Evolutionary conservation across 202 grass and related monocot genomes (phyloP), one percentile per base, ranked within the genome.

Genomic region (Tripidium arundinaceum): DNA sequence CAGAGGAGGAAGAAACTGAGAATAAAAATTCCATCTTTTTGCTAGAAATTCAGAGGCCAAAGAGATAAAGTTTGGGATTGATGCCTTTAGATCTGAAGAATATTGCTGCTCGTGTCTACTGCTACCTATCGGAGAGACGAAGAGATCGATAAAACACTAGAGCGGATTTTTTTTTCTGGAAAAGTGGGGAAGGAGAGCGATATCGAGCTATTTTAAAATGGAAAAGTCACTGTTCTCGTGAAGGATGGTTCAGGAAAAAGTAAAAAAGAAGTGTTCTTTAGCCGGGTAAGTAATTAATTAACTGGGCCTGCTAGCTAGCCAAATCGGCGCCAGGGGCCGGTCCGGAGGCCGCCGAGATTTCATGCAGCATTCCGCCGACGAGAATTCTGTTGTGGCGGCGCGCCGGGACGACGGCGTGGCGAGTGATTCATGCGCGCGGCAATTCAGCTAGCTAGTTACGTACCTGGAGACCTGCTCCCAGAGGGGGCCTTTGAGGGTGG

Each of bases 401-500:
- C 58, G 13, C 11, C 15, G 43, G 33, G 24, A 9, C 14, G 64
- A 6, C 28, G 67, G 21, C 45, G 37, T 36, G 36, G 79, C 3
- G 68, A 41, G 66, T 2, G 12, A 59, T 43, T 85, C 68, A 47
- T 64, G 75, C n/a, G n/a, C n/a, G n/a, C 21, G 34, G 42, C n/a
- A 49, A 69, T 79, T 67, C 43, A 79, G n/a, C n/a, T 49, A 40
- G 24, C 57, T 13, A 0, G 15, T 3, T 49, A 33, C 62, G 74
- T 86, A 98, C 94, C 94, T 98, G 72, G 94, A 98, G 82, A 98
- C 92, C 46, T 93, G 90, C 70, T 98, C 90, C 94, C 94, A 98
- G 68, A 98, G 90, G 14, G 94, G 94, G 24, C 90, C 90, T 73
- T 98, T 98, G 62, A 98, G 88, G 46, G 94, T 98, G 82, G 92